These are phyloP conservation scores for Pseudogymnoascus sp. DNA, from an alignment of 2,329 filamentous ascomycete genomes.

Conservation along the genomic window DNA sequence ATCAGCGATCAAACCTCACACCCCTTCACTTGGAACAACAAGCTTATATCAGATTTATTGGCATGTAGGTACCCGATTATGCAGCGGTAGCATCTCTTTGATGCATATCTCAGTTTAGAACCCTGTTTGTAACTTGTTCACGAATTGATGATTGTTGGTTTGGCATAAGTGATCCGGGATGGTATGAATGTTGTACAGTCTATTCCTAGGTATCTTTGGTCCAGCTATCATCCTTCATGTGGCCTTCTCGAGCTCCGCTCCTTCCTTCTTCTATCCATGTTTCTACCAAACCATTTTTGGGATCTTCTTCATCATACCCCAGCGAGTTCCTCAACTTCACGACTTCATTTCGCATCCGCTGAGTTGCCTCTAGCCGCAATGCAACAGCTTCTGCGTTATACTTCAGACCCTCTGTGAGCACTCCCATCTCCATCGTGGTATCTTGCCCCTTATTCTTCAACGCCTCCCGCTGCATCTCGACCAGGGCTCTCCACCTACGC, in stretches of 20 bases:
- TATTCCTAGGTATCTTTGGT: conserved; percentile 40
- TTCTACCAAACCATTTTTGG: conserved; percentile 67
- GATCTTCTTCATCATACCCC: conserved; percentile 70
- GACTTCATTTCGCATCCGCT: conserved; percentile 70
- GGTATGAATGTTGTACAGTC: not conserved
- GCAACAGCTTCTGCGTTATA: conserved; percentile 67
- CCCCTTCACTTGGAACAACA: not conserved
- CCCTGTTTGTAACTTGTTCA: not conserved
- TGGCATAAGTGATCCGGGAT: not conserved
- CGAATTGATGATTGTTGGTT: not conserved
- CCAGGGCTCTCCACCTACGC: conserved; percentile 63
- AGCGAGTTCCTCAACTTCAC: conserved; percentile 64
- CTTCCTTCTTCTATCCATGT: conserved; percentile 63
- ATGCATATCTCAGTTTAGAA: not conserved
- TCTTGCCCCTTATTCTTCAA: conserved; percentile 27
- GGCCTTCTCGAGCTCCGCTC: conserved; percentile 45
- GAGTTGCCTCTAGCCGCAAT: conserved; percentile 72
- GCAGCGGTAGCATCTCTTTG: not conserved
- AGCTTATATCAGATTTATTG: not conserved
- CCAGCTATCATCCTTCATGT: conserved; percentile 50
- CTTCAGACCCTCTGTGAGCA: conserved; percentile 57
- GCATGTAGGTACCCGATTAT: not conserved
- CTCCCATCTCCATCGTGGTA: conserved; percentile 42
- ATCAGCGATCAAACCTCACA: conserved; percentile 1
- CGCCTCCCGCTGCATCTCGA: conserved; percentile 41